Conservation (phyloP, 1,284 basidiomycete species). For the Coniferiporia sulphurascens region DNA sequence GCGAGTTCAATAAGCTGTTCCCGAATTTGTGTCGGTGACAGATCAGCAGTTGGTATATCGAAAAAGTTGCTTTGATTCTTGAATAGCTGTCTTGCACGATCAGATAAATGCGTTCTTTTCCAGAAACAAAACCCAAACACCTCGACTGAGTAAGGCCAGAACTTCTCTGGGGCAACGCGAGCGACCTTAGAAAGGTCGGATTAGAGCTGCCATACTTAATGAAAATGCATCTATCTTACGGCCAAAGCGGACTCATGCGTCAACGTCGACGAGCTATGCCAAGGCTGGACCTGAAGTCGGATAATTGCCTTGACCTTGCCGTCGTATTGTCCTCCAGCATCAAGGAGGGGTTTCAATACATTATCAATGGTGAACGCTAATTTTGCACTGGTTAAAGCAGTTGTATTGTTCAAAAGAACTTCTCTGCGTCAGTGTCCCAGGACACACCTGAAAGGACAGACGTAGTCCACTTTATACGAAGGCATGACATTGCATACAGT, state of each 20-base stretch:
- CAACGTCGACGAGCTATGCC: conserved; percentile 74
- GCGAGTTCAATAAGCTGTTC: conserved; percentile 67
- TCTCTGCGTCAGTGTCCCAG: conserved; percentile 12
- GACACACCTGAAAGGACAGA: conserved; percentile 76
- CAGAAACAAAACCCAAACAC: conserved; percentile 36
- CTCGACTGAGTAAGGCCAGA: conserved; percentile 70
- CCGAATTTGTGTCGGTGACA: conserved; percentile 71
- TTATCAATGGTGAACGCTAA: conserved; percentile 53
- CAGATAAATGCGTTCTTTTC: conserved; percentile 6
- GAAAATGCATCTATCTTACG: conserved; percentile 38
- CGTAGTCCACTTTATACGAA: conserved; percentile 64
- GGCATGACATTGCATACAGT: too few species aligned
- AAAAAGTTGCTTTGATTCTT: conserved; percentile 72
- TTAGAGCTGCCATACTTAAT: neutral
- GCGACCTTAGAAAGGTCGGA: conserved; percentile 40
- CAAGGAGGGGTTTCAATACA: conserved; percentile 55
- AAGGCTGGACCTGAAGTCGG: conserved; percentile 79
- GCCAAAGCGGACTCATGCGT: conserved; percentile 82
- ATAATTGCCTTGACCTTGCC: conserved; percentile 79
- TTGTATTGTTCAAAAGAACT: conserved; percentile 20
- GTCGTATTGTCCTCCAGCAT: conserved; percentile 61
- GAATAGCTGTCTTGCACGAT: conserved; percentile 52
- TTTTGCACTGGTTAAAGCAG: conserved; percentile 46
- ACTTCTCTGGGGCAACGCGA: conserved; percentile 65
- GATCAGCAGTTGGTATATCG: conserved; percentile 68